These are phyloP conservation scores for Lactarius hatsudake DNA, from an alignment of 768 basidiomycete genomes.

Conservation along the genomic window DNA sequence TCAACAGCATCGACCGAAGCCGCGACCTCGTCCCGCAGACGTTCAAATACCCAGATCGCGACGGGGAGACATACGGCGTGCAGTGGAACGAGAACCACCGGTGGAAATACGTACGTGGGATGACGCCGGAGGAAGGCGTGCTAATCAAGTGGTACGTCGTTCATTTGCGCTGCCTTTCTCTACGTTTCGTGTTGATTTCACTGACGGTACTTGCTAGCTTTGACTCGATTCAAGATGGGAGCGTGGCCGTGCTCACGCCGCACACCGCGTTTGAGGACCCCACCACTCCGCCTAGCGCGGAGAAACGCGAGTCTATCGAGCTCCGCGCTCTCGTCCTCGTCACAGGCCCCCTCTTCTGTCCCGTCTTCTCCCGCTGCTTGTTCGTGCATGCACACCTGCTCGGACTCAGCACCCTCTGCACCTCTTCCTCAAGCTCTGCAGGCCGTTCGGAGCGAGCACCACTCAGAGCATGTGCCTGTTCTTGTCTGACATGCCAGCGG, in stretches of 20 bases:
- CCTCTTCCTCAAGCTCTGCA: no score
- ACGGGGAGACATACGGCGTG: slow-evolving; percentile 45
- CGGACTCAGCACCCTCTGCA: no score
- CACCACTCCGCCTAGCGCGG: slow-evolving; percentile 48
- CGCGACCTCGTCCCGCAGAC: slow-evolving; percentile 40
- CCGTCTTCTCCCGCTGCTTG: no score
- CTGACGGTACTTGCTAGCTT: slow-evolving; percentile 32
- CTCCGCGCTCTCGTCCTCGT: slow-evolving; percentile 57
- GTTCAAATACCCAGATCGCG: slow-evolving; percentile 41
- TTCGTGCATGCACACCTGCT: no score
- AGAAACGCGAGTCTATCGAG: slow-evolving; percentile 58
- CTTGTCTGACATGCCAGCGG: no score
- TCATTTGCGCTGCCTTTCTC: not conserved
- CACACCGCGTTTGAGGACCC: slow-evolving; percentile 63
- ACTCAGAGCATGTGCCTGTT: no score
- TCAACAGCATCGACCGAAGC: slow-evolving; percentile 38
- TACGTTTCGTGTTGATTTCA: not conserved
- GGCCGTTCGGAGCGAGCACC: no score
- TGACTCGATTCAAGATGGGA: slow-evolving; percentile 39
- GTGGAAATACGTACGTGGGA: slow-evolving; percentile 47
- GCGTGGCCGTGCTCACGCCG: slow-evolving; percentile 54
- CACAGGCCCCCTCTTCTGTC: no score
- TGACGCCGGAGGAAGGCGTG: slow-evolving; percentile 45
- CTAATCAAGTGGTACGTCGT: slow-evolving; percentile 46
- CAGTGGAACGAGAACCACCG: slow-evolving; percentile 39